A percentile compares a stretch with the other conserved stretches of the same genome.
Evolutionary conservation across 1,284 basidiomycete species (phyloP).

Genomic region (Takashimella tepidaria): DNA sequence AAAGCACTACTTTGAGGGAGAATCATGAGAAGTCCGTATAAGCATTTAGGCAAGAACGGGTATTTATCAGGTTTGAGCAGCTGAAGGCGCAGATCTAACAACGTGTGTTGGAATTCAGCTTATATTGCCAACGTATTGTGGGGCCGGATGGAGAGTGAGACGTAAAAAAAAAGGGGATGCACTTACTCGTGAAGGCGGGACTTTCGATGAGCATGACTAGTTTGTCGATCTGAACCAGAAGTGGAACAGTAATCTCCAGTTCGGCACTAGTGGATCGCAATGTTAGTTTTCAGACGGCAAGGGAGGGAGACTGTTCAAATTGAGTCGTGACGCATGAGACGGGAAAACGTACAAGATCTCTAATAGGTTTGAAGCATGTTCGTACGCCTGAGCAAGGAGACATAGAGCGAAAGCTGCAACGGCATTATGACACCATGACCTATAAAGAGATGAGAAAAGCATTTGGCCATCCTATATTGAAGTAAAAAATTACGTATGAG

Average conservation of each 20-base stretch:
- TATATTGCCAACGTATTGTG: no score
- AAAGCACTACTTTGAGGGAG: conserved; percentile 96
- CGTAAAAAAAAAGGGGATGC: background rate
- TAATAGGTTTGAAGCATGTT: conserved; percentile 95
- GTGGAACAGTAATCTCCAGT: conserved; percentile 87
- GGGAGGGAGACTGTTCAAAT: no score
- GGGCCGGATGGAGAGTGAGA: background rate
- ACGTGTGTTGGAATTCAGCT: no score
- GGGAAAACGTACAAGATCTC: conserved; percentile 74
- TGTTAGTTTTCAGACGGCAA: no score
- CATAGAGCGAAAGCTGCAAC: conserved; percentile 95
- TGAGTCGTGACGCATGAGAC: no score
- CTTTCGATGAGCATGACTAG: conserved; percentile 97
- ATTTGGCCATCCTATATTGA: conserved; percentile 75
- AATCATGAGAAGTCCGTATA: conserved; percentile 96
- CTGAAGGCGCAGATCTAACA: conserved; percentile 96
- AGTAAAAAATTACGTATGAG: no score
- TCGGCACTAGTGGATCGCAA: conserved; percentile 74
- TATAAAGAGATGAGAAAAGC: conserved; percentile 85
- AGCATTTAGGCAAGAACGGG: conserved; percentile 93
- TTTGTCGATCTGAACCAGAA: conserved; percentile 96
- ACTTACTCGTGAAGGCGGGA: conserved; percentile 91
- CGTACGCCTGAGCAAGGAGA: conserved; percentile 93
- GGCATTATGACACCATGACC: conserved; percentile 98
- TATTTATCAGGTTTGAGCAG: conserved; percentile 94